Conservation (phyloP, 164 flowering plant species). For the Aristolochia contorta region DNA sequence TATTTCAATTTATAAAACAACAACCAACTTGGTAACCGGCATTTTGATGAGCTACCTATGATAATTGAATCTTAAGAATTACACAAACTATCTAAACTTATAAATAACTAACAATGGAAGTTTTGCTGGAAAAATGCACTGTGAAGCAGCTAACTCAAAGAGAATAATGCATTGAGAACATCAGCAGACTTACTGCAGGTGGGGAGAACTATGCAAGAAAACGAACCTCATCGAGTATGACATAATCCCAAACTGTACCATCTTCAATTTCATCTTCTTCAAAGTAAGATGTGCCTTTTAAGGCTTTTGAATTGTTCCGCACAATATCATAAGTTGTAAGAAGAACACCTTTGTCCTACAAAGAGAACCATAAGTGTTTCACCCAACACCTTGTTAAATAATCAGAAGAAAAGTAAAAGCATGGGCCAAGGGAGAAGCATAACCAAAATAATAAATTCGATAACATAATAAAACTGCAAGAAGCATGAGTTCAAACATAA, state of each 20-base stretch:
- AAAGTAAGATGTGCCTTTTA: constrained; percentile 35
- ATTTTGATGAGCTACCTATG: too few species aligned
- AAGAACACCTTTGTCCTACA: constrained; percentile 79
- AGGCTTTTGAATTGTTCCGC: constrained; percentile 56
- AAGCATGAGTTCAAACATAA: background rate
- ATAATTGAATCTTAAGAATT: too few species aligned
- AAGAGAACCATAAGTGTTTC: background rate
- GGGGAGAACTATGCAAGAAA: background rate
- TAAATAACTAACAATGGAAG: too few species aligned
- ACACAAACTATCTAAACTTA: too few species aligned
- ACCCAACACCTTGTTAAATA: too few species aligned
- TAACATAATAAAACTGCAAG: background rate
- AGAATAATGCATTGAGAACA: too few species aligned
- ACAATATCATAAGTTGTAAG: constrained; percentile 96
- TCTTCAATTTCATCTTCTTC: constrained; percentile 54
- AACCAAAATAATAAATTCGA: background rate
- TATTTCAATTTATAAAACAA: too few species aligned
- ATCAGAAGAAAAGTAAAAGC: background rate
- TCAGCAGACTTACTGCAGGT: too few species aligned
- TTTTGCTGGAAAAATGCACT: too few species aligned
- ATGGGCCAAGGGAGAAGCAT: background rate
- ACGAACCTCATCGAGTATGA: constrained; percentile 91
- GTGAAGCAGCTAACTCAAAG: too few species aligned
- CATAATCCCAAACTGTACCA: constrained; percentile 65
- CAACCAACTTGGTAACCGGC: too few species aligned